Base-by-base conservation (phyloP, 768 basidiomycete genomes). In the Neoboletus magnificus region DNA sequence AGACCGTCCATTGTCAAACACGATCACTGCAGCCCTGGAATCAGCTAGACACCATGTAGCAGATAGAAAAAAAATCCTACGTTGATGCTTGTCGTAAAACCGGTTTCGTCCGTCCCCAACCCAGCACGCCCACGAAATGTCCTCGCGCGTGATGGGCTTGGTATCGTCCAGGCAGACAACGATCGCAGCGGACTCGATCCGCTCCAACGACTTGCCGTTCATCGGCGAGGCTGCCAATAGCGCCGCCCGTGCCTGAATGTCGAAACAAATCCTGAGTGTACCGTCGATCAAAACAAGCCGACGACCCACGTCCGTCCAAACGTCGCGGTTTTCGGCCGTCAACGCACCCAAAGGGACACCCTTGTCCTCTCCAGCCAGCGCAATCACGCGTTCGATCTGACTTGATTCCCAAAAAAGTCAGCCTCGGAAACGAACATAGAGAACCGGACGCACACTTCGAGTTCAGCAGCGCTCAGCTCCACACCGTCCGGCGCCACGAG, bases 1-100 rank as follows among this genome's bases (percentile, higher is more conserved):
- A 23, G 92, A 93, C 36, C 92, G 91, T 44, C 93, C 97, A 62
- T 94, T 93, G 56, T 93, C 92, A 66, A 91, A 96, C 9, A 99
- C 91, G 64, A 99, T 84, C 51, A 98, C 93, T 94, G 37, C 42
- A 50, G 11, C 18, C 7, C 20, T 29, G 37, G 54, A 10, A 47
- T 57, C 47, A 50, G 50, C 25, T 51, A 50, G n/a, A 30, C 55
- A n/a, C 2, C 55, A 41, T 29, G 12, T 43, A 29, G 13, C 20
- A 30, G 29, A 50, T 4, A 27, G 18, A 41, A 23, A 10, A 27
- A 16, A 41, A 23, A 10, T 1, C 44, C 33, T 68, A 93, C 92
- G 65, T 67, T 98, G 91, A 67, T 98, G 96, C 73, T 99, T 99
- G 77, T 98, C 97, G 67, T 87, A 98, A 79, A 89, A 99, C 56